Conservation (phyloP, 805 yeast species). For the Metschnikowia proteae region DNA sequence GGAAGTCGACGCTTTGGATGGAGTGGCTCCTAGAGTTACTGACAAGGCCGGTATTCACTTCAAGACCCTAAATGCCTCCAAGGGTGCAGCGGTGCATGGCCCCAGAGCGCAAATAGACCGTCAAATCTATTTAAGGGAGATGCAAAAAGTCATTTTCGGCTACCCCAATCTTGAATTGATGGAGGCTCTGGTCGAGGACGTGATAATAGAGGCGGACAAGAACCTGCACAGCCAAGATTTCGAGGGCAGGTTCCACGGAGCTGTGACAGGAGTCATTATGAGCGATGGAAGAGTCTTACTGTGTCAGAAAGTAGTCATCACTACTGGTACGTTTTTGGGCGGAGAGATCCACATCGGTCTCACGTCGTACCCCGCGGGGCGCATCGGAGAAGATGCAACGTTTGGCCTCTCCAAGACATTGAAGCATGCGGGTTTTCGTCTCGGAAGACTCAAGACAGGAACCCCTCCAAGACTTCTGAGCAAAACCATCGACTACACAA, state of each 20-base stretch:
- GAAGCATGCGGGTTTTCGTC: slow-evolving; percentile 66
- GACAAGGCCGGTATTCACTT: slow-evolving; percentile 93
- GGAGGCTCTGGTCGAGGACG: slow-evolving; percentile 81
- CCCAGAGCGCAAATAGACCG: slow-evolving; percentile 97
- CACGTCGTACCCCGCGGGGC: slow-evolving; percentile 77
- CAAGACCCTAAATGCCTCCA: slow-evolving; percentile 76
- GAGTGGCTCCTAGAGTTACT: slow-evolving; percentile 80
- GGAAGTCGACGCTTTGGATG: slow-evolving; percentile 96
- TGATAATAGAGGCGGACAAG: slow-evolving; percentile 50
- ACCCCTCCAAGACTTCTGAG: slow-evolving; percentile 89
- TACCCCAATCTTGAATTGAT: slow-evolving; percentile 57
- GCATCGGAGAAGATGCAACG: slow-evolving; percentile 90
- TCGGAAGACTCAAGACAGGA: slow-evolving; percentile 93
- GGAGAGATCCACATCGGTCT: slow-evolving; percentile 94
- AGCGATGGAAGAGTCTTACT: slow-evolving; percentile 60
- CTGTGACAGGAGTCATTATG: slow-evolving; percentile 67
- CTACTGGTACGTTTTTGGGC: slow-evolving; percentile 93
- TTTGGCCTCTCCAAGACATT: slow-evolving; percentile 83
- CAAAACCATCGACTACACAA: slow-evolving; percentile 62
- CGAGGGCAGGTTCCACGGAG: slow-evolving; percentile 42
- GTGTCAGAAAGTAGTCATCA: slow-evolving; percentile 71
- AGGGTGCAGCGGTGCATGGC: slow-evolving; percentile 98
- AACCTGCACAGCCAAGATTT: slow-evolving; percentile 19
- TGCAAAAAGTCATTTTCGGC: slow-evolving; percentile 62
- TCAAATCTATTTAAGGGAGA: slow-evolving; percentile 65